Percentiles rank a stretch among this genome's conserved stretches.
phyloP scores from a whole-genome alignment of 1,139 yeast genomes.

The Candida sp. region DNA sequence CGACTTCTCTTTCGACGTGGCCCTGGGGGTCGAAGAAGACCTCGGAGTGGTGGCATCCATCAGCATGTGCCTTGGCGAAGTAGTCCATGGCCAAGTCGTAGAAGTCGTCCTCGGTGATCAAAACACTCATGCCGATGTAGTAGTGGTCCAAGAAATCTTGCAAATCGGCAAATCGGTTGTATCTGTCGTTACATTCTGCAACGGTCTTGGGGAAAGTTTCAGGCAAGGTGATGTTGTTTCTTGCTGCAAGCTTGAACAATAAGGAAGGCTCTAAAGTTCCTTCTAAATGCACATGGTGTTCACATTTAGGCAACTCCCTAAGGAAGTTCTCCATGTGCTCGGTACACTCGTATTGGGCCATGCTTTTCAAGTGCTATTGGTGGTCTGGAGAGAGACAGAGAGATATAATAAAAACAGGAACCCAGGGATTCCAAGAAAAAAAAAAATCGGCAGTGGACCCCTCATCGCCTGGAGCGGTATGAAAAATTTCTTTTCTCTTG shows the following conservation, averaged over 20 bases:
- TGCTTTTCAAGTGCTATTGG: background rate
- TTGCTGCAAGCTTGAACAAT: constrained; percentile 64
- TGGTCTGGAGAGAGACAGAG: too few relatives aligned
- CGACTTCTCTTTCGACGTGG: constrained; percentile 69
- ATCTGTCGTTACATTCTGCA: constrained; percentile 59
- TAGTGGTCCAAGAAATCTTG: constrained; percentile 81
- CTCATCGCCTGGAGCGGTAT: background rate
- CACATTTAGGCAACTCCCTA: constrained; percentile 77
- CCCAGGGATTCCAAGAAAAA: background rate
- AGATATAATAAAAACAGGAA: background rate
- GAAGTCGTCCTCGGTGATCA: constrained; percentile 66
- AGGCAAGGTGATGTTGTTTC: constrained; percentile 62
- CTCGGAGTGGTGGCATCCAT: constrained; percentile 71
- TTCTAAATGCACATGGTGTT: constrained; percentile 81
- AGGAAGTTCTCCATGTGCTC: constrained; percentile 45
- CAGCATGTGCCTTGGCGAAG: constrained; percentile 60
- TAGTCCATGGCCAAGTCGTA: constrained; percentile 79
- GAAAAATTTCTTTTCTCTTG: background rate
- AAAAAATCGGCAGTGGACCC: background rate
- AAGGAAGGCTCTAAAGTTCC: constrained; percentile 80
- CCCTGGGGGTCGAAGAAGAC: constrained; percentile 87
- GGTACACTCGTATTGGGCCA: constrained; percentile 17
- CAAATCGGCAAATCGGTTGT: constrained; percentile 62
- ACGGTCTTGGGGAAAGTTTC: constrained; percentile 57
- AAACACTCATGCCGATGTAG: constrained; percentile 78